phyloP scores from a whole-genome alignment of 148 eudicot genomes.

The Fagopyrum esculentum region DNA sequence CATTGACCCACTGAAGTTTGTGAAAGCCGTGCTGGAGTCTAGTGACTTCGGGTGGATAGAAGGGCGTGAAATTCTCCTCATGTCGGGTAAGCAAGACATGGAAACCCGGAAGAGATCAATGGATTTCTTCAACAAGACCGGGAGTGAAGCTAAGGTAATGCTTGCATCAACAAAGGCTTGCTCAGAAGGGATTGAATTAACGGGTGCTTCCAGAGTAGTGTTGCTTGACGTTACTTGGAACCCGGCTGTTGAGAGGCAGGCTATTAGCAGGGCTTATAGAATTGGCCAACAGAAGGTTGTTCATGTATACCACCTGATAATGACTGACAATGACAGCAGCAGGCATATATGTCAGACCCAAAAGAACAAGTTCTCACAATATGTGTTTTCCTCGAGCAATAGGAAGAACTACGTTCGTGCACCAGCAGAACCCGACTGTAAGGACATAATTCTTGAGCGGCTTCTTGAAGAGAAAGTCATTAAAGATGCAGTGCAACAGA shows the following conservation, averaged over 20 bases:
- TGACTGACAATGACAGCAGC: slow-evolving; percentile 41
- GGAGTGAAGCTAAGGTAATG: slow-evolving; percentile 45
- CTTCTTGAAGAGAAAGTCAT: slow-evolving; percentile 25
- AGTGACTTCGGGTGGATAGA: slow-evolving; percentile 34
- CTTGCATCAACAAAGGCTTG: slow-evolving; percentile 78
- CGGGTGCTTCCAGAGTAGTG: slow-evolving; percentile 83
- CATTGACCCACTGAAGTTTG: slow-evolving; percentile 30
- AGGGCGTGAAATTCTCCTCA: slow-evolving; percentile 36
- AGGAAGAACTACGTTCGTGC: slow-evolving; percentile 15
- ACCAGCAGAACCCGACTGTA: slow-evolving; percentile 17
- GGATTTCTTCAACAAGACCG: slow-evolving; percentile 41
- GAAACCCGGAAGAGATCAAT: slow-evolving; percentile 40
- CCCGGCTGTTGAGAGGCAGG: slow-evolving; percentile 74
- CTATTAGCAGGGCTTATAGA: slow-evolving; percentile 78
- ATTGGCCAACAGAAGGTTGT: slow-evolving; percentile 66
- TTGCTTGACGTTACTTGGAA: slow-evolving; percentile 79
- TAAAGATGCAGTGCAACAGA: background rate
- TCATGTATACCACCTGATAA: slow-evolving; percentile 47
- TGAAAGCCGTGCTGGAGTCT: slow-evolving; percentile 25
- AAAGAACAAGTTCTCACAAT: slow-evolving; percentile 51
- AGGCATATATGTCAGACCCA: slow-evolving; percentile 37
- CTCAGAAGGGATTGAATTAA: slow-evolving; percentile 66
- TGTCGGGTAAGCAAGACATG: slow-evolving; percentile 37
- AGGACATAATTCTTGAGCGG: slow-evolving; percentile 48
- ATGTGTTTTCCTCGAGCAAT: slow-evolving; percentile 41